Evolutionary conservation across 495 filamentous ascomycete species (phyloP).

Genomic region (Jackrogersella minutella): DNA sequence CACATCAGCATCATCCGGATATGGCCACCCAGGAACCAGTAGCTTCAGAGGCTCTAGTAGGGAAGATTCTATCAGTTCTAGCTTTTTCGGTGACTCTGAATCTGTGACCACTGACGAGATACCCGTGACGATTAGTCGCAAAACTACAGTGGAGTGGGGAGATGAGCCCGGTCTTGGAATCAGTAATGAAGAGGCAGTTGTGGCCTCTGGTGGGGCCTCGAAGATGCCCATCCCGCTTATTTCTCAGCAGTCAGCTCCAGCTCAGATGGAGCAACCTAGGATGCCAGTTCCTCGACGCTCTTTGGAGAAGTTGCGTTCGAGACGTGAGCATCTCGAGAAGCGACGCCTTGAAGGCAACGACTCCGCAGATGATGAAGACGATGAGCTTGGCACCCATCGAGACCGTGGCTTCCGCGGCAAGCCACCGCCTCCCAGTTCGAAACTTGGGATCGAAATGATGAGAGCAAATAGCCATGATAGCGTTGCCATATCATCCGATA

Average conservation of each 20-base stretch:
- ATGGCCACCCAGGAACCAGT: slow-evolving; percentile 69
- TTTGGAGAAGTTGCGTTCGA: slow-evolving; percentile 78
- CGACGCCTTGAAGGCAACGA: slow-evolving; percentile 79
- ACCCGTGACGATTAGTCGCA: slow-evolving; percentile 75
- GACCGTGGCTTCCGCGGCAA: slow-evolving; percentile 58
- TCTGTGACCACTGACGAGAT: slow-evolving; percentile 80
- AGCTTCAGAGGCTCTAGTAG: slow-evolving; percentile 80
- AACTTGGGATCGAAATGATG: slow-evolving; percentile 95
- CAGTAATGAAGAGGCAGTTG: slow-evolving; percentile 53
- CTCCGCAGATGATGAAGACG: slow-evolving; percentile 92
- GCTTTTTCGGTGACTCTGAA: slow-evolving; percentile 84
- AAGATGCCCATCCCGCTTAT: slow-evolving; percentile 61
- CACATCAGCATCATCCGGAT: slow-evolving; percentile 81
- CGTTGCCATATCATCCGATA: slow-evolving; percentile 62
- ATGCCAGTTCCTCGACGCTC: slow-evolving; percentile 69
- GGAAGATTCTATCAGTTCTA: slow-evolving; percentile 86
- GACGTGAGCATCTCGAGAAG: slow-evolving; percentile 78
- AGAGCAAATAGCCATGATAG: slow-evolving; percentile 91
- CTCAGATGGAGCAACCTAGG: slow-evolving; percentile 62
- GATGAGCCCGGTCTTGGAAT: slow-evolving; percentile 76
- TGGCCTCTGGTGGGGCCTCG: slow-evolving; percentile 43
- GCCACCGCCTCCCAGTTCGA: slow-evolving; percentile 65
- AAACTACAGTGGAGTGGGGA: slow-evolving; percentile 75
- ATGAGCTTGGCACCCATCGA: slow-evolving; percentile 74
- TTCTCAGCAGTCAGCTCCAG: slow-evolving; percentile 73